Base-by-base conservation (phyloP, 176 grass and related monocot species). In the Sorghum bicolor region DNA sequence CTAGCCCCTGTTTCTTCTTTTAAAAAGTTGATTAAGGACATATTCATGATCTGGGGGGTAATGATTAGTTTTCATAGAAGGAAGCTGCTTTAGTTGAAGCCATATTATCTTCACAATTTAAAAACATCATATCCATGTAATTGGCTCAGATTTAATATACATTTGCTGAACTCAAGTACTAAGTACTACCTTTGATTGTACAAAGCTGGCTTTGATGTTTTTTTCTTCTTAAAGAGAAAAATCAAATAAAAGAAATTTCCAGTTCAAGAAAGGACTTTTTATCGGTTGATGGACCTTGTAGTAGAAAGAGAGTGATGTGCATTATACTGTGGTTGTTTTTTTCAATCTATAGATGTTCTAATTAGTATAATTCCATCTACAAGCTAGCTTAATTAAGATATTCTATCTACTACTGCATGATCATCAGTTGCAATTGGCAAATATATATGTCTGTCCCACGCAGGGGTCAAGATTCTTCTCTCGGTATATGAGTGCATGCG, bases 21-120 rank as follows among this genome's bases (percentile, higher is more conserved):
- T 30, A 32, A 90, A 87, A 90, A 86, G 88, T 6, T 47, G 79
- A 61, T 86, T 86, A 86, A 83, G 88, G 88, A 83, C 79, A 83
- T 33, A 86, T 33, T 61, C 67, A 86, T 90, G 84, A 73, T 72
- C 79, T 83, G 88, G 30, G 30, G 74, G 44, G 58, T 60, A 74
- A 90, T 86, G 36, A 83, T 86, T 86, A 80, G 37, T 67, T 77
- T 86, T 47, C 74, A 67, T 47, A 58, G 64, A 83, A 78, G 74
- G 74, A 39, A 25, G 66, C 84, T 86, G 66, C 84, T 86, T 90
- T 79, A 74, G 20, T 37, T 8, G 4, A 20, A 20, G 33, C 70
- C 57, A n/a, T n/a, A 82, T 86, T 76, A 82, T 86, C 67, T 83
- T 67, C 29, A n/a, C 37, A 10, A 61, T 61, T 68, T 20, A 28